Evolutionary conservation across 192 early-diverging fungal genomes (phyloP).

Genomic region (Rhizophagus prolifer): DNA sequence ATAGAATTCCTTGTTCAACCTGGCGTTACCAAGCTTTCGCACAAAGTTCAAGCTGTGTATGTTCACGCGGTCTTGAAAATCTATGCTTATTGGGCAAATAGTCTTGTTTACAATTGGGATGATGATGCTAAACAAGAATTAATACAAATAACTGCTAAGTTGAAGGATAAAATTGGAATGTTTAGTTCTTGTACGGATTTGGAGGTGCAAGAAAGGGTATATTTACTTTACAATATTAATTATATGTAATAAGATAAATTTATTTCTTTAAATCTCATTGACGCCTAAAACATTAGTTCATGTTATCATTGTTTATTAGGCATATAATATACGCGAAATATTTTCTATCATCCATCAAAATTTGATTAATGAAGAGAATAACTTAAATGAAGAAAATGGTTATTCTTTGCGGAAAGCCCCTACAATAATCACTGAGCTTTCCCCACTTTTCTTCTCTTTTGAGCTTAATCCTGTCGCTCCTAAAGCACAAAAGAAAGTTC

Average conservation of each 20-base stretch:
- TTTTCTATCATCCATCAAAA: conserved; percentile 49
- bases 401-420: conserved; percentile 41
- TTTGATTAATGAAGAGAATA: conserved; percentile 36
- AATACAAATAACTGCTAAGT: conserved; percentile 43
- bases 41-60: conserved; percentile 63
- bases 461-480: conserved; percentile 90
- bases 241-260: conserved; percentile 3
- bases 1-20: conserved; percentile 47
- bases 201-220: conserved; percentile 79
- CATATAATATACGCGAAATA: conserved; percentile 50
- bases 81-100: conserved; percentile 61
- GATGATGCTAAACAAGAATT: conserved; percentile 49
- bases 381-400: conserved; percentile 6
- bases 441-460: conserved; percentile 67
- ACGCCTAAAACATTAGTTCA: conserved; percentile 8
- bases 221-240: conserved; percentile 4
- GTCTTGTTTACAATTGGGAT: conserved; percentile 52
- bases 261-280: conserved; percentile 13
- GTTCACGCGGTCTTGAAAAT: conserved; percentile 73
- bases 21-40: conserved; percentile 49
- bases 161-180: conserved; percentile 49
- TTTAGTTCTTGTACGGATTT: conserved; percentile 58
- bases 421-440: conserved; percentile 55
- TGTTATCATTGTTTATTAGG: conserved; percentile 29
- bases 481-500: conserved; percentile 87